Evolutionary conservation across 192 early-diverging fungal genomes (phyloP).

Genomic region (Backusella psychrophila): DNA sequence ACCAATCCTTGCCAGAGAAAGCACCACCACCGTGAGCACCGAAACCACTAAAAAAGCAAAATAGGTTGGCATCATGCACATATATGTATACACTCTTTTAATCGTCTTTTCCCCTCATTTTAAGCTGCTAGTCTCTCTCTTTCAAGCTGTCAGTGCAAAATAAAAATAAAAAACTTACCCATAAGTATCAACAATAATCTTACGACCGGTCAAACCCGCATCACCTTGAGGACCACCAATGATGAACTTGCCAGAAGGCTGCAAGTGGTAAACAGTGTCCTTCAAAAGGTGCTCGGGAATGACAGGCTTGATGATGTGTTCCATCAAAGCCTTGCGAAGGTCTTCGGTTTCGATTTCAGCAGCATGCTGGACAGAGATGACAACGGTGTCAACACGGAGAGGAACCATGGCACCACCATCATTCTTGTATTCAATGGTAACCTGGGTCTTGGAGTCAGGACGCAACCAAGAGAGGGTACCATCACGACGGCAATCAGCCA

Average conservation of each 20-base stretch:
- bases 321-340: constrained; percentile 83
- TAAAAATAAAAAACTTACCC: constrained; percentile 6
- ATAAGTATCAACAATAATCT: constrained; percentile 42
- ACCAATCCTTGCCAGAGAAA: constrained; percentile 99
- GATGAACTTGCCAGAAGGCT: constrained; percentile 99
- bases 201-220: constrained; percentile 93
- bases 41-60: constrained; percentile 24
- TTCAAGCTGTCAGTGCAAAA: neutral
- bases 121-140: neutral
- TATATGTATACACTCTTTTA: no score
- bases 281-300: constrained; percentile 90
- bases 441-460: constrained; percentile 99
- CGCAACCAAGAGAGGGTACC: constrained; percentile 92
- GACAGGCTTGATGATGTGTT: constrained; percentile 90
- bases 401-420: constrained; percentile 93
- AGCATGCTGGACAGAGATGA: constrained; percentile 97
- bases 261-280: constrained; percentile 93
- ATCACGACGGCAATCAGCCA: constrained; percentile 93
- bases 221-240: constrained; percentile 99
- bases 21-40: constrained; percentile 81
- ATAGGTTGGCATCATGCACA: neutral
- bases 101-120: neutral
- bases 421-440: constrained; percentile 98
- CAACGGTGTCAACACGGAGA: constrained; percentile 94
- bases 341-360: constrained; percentile 84